A percentile compares a stretch with the other conserved stretches of the same genome.
Evolutionary conservation across 208 protist species (phyloP).

Genomic region (Leishmania major): DNA sequence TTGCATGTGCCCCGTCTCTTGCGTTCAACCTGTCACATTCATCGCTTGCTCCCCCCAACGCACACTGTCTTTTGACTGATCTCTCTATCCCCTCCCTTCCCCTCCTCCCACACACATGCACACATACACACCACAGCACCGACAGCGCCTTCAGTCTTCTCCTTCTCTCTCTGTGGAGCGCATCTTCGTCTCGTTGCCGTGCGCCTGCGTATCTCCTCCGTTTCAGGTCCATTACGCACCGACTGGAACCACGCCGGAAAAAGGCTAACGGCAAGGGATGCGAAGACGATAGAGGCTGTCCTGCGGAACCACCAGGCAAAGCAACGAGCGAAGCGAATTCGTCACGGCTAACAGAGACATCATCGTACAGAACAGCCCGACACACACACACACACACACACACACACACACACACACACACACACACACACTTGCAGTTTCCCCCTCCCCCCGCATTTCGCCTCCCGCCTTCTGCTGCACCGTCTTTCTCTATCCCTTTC

Average conservation of each 20-base stretch:
- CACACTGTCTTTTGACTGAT: no score
- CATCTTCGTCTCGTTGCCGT: background rate
- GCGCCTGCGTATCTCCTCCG: background rate
- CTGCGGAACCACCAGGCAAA: background rate
- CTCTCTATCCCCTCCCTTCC: background rate
- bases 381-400: constrained; percentile 24
- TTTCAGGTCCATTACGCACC: background rate
- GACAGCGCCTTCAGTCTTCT: background rate
- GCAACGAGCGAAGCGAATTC: background rate
- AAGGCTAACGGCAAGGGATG: background rate
- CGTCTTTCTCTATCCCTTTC: background rate
- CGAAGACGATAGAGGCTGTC: background rate
- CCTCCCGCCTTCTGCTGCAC: background rate
- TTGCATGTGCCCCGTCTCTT: background rate
- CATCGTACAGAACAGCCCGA: background rate
- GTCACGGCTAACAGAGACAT: background rate
- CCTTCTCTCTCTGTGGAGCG: background rate
- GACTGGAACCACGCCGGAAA: background rate
- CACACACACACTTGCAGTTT: constrained; percentile 33
- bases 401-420: constrained; percentile 37
- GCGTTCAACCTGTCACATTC: constrained; percentile 7
- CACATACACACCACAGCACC: background rate
- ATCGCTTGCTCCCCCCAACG: background rate
- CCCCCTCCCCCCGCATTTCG: no score
- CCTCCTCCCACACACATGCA: background rate